phyloP scores from a whole-genome alignment of 2,329 filamentous ascomycete species.

The Aureobasidium sp. region DNA sequence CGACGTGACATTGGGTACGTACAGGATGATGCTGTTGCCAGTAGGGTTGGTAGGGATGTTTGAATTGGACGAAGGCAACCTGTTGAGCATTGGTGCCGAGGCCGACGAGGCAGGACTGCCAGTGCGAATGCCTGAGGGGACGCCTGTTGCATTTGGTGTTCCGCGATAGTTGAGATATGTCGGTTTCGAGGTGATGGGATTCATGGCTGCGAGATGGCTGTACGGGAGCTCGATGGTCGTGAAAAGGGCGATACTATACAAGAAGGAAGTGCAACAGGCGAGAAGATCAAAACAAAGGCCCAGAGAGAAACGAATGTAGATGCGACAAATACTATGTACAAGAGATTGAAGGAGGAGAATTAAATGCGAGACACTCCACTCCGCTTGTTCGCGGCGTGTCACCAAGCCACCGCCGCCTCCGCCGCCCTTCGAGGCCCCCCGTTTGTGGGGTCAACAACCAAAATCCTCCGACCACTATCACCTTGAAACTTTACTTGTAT shows the following conservation, averaged over 20 bases:
- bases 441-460: neutral
- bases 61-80: neutral
- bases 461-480: neutral
- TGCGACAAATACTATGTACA: neutral
- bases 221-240: neutral
- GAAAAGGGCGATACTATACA: neutral
- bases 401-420: neutral
- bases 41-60: neutral
- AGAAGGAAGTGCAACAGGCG: neutral
- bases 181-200: neutral
- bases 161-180: slow-evolving; percentile 15
- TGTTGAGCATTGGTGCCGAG: neutral
- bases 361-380: slow-evolving; percentile 4
- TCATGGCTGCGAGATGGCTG: neutral
- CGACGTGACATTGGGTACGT: slow-evolving; percentile 6
- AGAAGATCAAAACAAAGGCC: neutral
- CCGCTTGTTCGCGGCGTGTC: slow-evolving; percentile 1
- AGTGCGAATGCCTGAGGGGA: neutral
- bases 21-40: slow-evolving; percentile 9
- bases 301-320: neutral
- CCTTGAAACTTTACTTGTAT: neutral
- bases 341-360: neutral
- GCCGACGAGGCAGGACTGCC: neutral
- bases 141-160: neutral
- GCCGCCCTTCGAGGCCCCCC: no score